Evolutionary conservation across 2,329 filamentous ascomycete genomes (phyloP), one percentile per base, ranked within the genome.

Genomic region (Xylariaceae sp.): DNA sequence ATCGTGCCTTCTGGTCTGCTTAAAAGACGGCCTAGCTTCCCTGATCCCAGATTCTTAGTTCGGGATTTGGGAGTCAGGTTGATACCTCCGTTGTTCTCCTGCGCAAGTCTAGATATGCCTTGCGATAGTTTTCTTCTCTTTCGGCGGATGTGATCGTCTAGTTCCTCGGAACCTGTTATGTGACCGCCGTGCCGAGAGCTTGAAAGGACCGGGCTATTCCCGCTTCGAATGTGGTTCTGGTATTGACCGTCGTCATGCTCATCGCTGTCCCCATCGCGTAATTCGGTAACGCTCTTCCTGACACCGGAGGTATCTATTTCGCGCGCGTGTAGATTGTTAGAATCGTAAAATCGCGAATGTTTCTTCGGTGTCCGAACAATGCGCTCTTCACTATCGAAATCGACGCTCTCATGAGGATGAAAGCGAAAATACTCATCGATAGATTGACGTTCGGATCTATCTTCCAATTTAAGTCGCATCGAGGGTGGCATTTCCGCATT

Each of bases 351-450:
- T 39, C 60, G 63, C 43, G 64, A 56, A 16, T 58, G 63, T 55
- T 76, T 74, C 56, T 69, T 70, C 46, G 72, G 74, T 12, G 74
- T 81, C 7, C 47, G 72, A 65, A 60, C 76, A 70, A 43, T 68
- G 40, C 66, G 66, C 7, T 74, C 76, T 47, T 75, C 68, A 40
- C 77, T 73, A 60, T 83, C 79, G 11, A 87, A 71, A 61, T 88
- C 84, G 46, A 87, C 73, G 48, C 82, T 87, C 47, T 84, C 82
- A 39, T 79, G 72, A 1, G 75, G 71, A 17, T 69, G 60, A 53
- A 75, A 71, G 10, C 56, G 54, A 43, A 55, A 55, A 14, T 55
- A 56, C 40, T 66, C 67, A 40, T 59, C 58, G 13, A 51, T 63
- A 40, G 65, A 48, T 2, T 66, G 55, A 0, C 63, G 63, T 17